Conservation (phyloP, 352 stramenopile species). For the Globisporangium nagaii region DNA sequence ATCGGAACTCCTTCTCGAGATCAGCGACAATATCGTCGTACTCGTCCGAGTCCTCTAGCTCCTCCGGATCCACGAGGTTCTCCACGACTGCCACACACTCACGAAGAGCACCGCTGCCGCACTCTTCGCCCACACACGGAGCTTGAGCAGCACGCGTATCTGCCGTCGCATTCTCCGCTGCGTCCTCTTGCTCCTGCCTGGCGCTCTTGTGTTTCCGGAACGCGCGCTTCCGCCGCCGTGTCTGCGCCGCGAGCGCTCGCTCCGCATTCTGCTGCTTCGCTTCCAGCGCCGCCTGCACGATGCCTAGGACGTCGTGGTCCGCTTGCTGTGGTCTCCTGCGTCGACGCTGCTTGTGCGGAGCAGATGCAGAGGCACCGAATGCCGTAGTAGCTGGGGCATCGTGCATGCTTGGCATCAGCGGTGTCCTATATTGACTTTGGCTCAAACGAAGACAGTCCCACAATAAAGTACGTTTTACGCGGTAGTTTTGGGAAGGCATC, state of each 20-base stretch:
- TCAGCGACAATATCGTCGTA: slow-evolving; percentile 37
- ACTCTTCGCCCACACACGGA: no score
- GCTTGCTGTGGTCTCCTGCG: neutral
- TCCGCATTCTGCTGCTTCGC: slow-evolving; percentile 2
- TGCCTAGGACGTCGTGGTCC: neutral
- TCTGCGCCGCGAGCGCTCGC: neutral
- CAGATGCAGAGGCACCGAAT: no score
- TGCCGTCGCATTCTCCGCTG: no score
- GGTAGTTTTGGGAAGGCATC: no score
- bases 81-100: no score
- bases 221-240: slow-evolving; percentile 8
- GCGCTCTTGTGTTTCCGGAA: neutral
- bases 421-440: no score
- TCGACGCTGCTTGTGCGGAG: neutral
- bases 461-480: no score
- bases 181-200: no score
- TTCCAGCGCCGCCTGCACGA: neutral
- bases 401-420: neutral
- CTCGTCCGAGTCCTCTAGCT: slow-evolving; percentile 53
- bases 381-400: neutral
- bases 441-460: no score
- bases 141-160: no score
- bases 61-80: slow-evolving; percentile 30
- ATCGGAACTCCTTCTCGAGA: neutral
- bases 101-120: no score